These are phyloP conservation scores for Ophiorrhiza pumila DNA, from an alignment of 257 asterid species.

Conservation along the genomic window DNA sequence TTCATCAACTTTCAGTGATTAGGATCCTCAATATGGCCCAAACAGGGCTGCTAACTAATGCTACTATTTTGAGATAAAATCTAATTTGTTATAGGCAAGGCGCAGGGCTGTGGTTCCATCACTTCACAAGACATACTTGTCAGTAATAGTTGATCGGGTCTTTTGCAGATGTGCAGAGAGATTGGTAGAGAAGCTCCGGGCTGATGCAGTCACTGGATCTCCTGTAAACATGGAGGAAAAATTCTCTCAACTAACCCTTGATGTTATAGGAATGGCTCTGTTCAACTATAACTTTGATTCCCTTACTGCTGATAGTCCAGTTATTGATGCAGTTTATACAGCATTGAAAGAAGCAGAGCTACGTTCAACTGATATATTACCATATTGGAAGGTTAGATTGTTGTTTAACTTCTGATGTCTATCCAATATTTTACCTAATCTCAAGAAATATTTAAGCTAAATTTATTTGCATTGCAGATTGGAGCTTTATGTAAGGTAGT, in stretches of 20 bases:
- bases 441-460: neutral
- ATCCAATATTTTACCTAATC: slow-evolving; percentile 10
- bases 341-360: slow-evolving; percentile 91
- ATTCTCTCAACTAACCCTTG: slow-evolving; percentile 91
- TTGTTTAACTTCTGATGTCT: slow-evolving; percentile 11
- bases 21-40: slow-evolving; percentile 16
- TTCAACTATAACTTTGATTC: slow-evolving; percentile 91
- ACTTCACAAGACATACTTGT: slow-evolving; percentile 98
- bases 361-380: slow-evolving; percentile 86
- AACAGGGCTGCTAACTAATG: slow-evolving; percentile 15
- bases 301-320: slow-evolving; percentile 77
- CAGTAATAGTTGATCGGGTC: slow-evolving; percentile 91
- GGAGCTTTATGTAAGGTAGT: slow-evolving; percentile 65
- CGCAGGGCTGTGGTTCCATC: slow-evolving; percentile 99
- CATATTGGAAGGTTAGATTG: slow-evolving; percentile 86
- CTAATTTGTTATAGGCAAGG: slow-evolving; percentile 65
- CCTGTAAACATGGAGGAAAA: slow-evolving; percentile 89
- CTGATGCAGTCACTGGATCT: slow-evolving; percentile 48
- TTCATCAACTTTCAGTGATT: neutral
- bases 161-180: slow-evolving; percentile 91
- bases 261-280: slow-evolving; percentile 85
- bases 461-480: slow-evolving; percentile 43
- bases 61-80: slow-evolving; percentile 23
- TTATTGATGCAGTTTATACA: slow-evolving; percentile 92
- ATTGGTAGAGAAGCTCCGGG: slow-evolving; percentile 73